Base-by-base conservation (phyloP, 2,329 filamentous ascomycete species). In the Curvularia sp. region DNA sequence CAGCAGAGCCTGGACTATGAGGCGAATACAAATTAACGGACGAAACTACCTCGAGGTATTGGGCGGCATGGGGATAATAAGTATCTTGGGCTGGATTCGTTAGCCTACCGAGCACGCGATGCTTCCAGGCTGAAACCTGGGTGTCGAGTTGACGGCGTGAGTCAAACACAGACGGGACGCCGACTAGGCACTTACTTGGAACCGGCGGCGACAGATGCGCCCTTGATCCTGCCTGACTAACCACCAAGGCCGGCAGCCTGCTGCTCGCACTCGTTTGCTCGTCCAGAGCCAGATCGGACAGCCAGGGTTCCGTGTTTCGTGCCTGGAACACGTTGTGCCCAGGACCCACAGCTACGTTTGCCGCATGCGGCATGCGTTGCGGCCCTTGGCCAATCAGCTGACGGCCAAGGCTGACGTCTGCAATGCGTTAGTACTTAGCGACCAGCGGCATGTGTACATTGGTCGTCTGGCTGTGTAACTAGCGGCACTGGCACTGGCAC, bases 381-480 rank as follows among this genome's bases (percentile, higher is more conserved):
- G 69, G 49, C 42, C 64, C 56, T 30, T 63, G 63, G 51, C 70
- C 73, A 69, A 68, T 68, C 57, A 74, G 64, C 63, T 69, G 65
- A 36, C 65, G 59, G 32, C 74, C 74, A 39, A 72, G 71, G 59
- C 68, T 64, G 57, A 69, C 41, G 64, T 76, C 74, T 77, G 65
- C 57, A 63, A 50, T 57, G 61, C 61, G 53, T 59, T 59, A 59
- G 56, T 30, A 23, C 36, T n/a, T n/a, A n/a, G n/a, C 54, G 32
- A 15, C 23, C 2, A 12, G 1, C 13, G 30, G 18, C 6, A 18
- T 38, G 28, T 45, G 18, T 18, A 51, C n/a, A n/a, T n/a, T n/a
- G n/a, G 10, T 30, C 23, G 30, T 18, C 48, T 41, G 43, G 32
- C 49, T 52, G 41, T 28, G 36, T 47, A 43, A 10, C 36, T 47